Evolutionary conservation across 2,329 filamentous ascomycete species (phyloP), one percentile per base, ranked within the genome.

Genomic region (Aspergillus floridensis): DNA sequence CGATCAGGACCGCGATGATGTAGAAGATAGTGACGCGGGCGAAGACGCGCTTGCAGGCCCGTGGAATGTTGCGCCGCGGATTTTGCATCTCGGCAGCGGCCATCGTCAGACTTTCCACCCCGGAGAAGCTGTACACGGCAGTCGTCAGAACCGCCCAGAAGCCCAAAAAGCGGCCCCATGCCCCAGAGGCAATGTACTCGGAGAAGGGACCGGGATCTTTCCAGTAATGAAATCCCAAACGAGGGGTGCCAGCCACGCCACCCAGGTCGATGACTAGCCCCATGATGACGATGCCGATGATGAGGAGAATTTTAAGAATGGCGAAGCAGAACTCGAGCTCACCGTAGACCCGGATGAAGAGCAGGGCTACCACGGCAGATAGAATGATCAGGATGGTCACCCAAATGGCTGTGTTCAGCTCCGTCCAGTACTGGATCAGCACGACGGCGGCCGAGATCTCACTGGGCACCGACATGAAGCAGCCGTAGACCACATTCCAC

Each of bases 151-250:
- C 80, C 31, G 72, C 74, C 75, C 79, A 87, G 63, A 84, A 85
- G 16, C 83, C 85, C 4, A 90, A 79, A 68, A 91, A 91, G 14
- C 80, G 78, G 14, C 88, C 88, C 77, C 80, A 84, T 4, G 69
- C 65, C 0, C 85, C 86, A 0, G 76, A 77, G 2, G 80, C 80
- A n/a, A 89, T 82, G 68, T 88, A 85, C 66, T 88, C 84, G 35
- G 87, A 85, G 65, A 89, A 88, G 0, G 87, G 85, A 1, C 87
- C 88, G 0, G 89, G 88, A 32, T 86, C 74, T 22, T 75, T 83
- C 89, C 89, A 92, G 73, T 89, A 90, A 44, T 80, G 74, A 72
- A 91, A 91, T 2, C 88, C 88, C 54, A 86, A 80, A 4, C 83
- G 77, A 21, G 83, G 79, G 0, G 81, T 81, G 4, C 84, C 84